A percentile compares a stretch with the other conserved stretches of the same genome.
Conservation (phyloP, 441 rosid species). For the Cnidoscolus chayamansa region DNA sequence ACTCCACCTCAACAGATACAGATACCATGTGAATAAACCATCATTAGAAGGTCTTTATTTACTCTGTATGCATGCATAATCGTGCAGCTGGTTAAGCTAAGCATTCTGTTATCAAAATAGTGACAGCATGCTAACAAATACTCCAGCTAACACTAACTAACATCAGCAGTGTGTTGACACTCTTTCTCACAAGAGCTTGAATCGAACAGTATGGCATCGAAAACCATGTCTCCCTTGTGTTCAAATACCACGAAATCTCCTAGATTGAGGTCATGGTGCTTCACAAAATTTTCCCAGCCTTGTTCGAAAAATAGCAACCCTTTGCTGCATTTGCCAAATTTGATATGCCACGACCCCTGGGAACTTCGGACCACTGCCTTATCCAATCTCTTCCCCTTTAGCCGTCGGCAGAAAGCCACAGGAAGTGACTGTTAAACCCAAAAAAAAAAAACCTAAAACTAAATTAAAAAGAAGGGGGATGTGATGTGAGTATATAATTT, state of each 20-base stretch:
- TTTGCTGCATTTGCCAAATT: constrained; percentile 5
- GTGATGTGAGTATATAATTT: not conserved
- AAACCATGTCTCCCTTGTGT: not conserved
- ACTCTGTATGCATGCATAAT: too few relatives aligned
- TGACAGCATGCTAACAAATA: too few relatives aligned
- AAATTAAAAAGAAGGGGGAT: not conserved
- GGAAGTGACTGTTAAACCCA: not conserved
- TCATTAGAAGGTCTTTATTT: too few relatives aligned
- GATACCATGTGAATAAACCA: too few relatives aligned
- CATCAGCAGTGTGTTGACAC: not conserved
- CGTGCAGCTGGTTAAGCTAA: too few relatives aligned
- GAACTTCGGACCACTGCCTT: not conserved
- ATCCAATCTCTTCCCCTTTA: not conserved
- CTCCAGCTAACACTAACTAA: too few relatives aligned
- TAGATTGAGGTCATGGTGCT: not conserved
- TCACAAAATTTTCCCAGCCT: constrained; percentile 10
- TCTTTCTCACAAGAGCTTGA: constrained; percentile 7
- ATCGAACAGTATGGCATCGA: constrained; percentile 1
- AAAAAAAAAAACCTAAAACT: not conserved
- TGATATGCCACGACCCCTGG: constrained; percentile 1
- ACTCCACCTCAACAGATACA: too few relatives aligned
- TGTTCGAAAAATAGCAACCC: not conserved
- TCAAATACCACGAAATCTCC: constrained; percentile 15
- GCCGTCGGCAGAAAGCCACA: constrained; percentile 1
- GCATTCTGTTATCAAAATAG: too few relatives aligned